Evolutionary conservation across 2,329 filamentous ascomycete genomes (phyloP).

Genomic region (Thielaviopsis punctulata): DNA sequence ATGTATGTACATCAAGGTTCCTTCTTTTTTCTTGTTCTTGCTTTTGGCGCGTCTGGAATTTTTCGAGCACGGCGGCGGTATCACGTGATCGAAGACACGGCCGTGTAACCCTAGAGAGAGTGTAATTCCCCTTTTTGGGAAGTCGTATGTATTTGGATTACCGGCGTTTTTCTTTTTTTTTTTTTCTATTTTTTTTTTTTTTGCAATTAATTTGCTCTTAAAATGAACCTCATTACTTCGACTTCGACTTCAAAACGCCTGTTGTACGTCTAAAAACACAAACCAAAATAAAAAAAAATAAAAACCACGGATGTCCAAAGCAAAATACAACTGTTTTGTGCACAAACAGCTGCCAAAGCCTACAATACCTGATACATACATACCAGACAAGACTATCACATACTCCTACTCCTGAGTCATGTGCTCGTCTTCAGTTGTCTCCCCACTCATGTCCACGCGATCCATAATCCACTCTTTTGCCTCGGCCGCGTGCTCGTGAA

Average conservation of each 20-base stretch:
- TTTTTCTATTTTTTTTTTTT: no score
- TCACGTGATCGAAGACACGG: not conserved
- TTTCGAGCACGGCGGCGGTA: not conserved
- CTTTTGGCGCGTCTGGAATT: not conserved
- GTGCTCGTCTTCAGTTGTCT: slow-evolving; percentile 34
- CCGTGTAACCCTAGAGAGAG: not conserved
- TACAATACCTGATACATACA: no score
- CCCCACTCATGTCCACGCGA: slow-evolving; percentile 22
- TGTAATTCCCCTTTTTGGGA: not conserved
- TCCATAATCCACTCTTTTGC: slow-evolving; percentile 33
- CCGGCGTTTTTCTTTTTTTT: no score
- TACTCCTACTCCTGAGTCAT: slow-evolving; percentile 12
- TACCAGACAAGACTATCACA: not conserved
- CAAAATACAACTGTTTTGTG: no score
- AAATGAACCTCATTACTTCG: no score
- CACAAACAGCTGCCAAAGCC: no score
- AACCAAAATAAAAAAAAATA: not conserved
- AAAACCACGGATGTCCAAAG: not conserved
- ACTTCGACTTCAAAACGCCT: not conserved
- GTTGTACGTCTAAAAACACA: not conserved
- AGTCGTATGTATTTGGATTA: no score
- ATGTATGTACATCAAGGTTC: no score
- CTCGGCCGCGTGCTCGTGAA: slow-evolving; percentile 35
- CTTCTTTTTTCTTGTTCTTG: not conserved
- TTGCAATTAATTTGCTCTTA: no score